These are phyloP conservation scores for Dioszegia crocea DNA, from an alignment of 768 basidiomycete genomes.

Conservation along the genomic window DNA sequence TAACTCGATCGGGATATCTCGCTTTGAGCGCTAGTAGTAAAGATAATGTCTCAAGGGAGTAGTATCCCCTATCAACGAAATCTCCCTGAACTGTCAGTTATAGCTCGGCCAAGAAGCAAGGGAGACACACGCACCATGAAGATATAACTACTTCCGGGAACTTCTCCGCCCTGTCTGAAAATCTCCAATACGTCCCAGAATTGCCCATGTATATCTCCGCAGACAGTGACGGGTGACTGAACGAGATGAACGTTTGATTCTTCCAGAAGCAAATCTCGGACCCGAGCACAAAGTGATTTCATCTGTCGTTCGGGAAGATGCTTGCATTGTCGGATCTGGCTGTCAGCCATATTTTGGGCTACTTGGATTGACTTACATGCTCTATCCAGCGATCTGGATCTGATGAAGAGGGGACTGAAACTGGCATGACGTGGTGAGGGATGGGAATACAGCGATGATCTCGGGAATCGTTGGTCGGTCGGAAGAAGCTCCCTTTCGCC, in stretches of 20 bases:
- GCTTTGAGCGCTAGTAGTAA: slow-evolving; percentile 89
- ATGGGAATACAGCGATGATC: background rate
- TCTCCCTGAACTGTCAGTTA: slow-evolving; percentile 58
- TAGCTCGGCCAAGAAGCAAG: too few species aligned
- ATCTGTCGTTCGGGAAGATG: slow-evolving; percentile 52
- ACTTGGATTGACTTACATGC: slow-evolving; percentile 31
- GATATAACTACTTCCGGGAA: slow-evolving; percentile 98
- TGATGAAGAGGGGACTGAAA: slow-evolving; percentile 20
- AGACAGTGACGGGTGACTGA: slow-evolving; percentile 53
- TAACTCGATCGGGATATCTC: slow-evolving; percentile 88
- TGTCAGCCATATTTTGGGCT: too few species aligned
- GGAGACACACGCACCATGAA: slow-evolving; percentile 86
- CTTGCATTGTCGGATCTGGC: slow-evolving; percentile 50
- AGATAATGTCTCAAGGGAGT: slow-evolving; percentile 96
- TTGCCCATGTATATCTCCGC: slow-evolving; percentile 97
- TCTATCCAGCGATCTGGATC: slow-evolving; percentile 50
- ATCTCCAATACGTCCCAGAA: slow-evolving; percentile 95
- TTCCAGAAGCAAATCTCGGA: slow-evolving; percentile 51
- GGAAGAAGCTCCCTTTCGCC: too few species aligned
- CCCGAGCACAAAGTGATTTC: slow-evolving; percentile 49
- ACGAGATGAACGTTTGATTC: slow-evolving; percentile 54
- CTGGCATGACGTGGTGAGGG: slow-evolving; percentile 7
- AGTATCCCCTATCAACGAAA: slow-evolving; percentile 98
- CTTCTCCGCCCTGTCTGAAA: slow-evolving; percentile 97
- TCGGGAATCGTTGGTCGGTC: background rate